Evolutionary conservation across 1,139 yeast genomes (phyloP), one percentile per base, ranked within the genome.

Genomic region (Sugiyamaella japonica): DNA sequence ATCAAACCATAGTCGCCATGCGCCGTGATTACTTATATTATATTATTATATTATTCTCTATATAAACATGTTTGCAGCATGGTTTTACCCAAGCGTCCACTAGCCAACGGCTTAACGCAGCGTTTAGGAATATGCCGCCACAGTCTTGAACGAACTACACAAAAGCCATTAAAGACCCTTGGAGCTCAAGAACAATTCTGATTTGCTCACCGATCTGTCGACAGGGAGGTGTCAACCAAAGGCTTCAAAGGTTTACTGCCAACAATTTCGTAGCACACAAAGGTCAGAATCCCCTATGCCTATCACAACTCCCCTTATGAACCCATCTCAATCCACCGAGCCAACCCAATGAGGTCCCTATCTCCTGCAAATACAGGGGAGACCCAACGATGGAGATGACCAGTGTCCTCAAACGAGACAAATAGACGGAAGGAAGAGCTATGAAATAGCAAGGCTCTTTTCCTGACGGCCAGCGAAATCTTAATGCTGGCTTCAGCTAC

Each of bases 101-200:
- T 68, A 77, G 89, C 82, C 89, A 79, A 83, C 74, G 85, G 78
- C 89, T 84, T 70, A 83, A 74, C 89, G 89, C 83, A 86, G 87
- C 80, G 93, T 85, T 77, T 84, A 86, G 95, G 95, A 86, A 86
- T 86, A 86, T 86, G 89, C 86, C 81, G 93, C 89, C 77, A 71
- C 67, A 63, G 59, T 58, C 62, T 42, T 55, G 54, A 59, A 50
- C 72, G 71, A 66, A 64, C 71, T 66, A 56, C 69, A 64, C 72
- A 61, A 59, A 62, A 54, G 56, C 56, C 62, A 20, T 20, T n/a
- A n/a, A 61, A 65, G 59, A 65, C 60, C 62, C 63, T 54, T 60
- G 73, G 73, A 70, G 72, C 68, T 70, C 74, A 67, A 71, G 70
- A 63, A 61, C 59, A 56, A 61, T 37, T 49, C 63, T 52, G 62